Conservation (phyloP, 176 grass and related monocot genomes). For the Themeda triandra region DNA sequence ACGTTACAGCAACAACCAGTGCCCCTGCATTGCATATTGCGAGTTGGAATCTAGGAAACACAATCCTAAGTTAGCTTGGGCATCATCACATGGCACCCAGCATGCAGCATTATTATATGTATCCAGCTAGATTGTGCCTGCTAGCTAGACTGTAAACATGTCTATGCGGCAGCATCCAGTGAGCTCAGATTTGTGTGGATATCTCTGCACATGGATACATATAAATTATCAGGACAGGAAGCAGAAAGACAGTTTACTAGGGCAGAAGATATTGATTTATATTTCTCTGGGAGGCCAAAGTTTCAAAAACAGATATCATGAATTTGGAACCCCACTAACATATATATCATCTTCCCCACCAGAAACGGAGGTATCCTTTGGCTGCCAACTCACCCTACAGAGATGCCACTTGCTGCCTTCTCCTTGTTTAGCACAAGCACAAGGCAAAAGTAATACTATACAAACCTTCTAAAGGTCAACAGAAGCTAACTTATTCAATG, state of each 20-base stretch:
- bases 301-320: slow-evolving; percentile 32
- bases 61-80: slow-evolving; percentile 53
- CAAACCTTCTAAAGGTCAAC: slow-evolving; percentile 19
- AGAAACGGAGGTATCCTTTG: slow-evolving; percentile 33
- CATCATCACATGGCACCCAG: slow-evolving; percentile 66
- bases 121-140: slow-evolving; percentile 43
- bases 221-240: slow-evolving; percentile 46
- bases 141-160: slow-evolving; percentile 30
- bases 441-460: slow-evolving; percentile 19
- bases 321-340: slow-evolving; percentile 37
- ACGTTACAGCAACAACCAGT: slow-evolving; percentile 25
- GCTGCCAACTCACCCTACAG: slow-evolving; percentile 30
- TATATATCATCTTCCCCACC: slow-evolving; percentile 10
- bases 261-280: slow-evolving; percentile 55
- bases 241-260: slow-evolving; percentile 49
- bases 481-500: background rate
- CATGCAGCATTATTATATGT: slow-evolving; percentile 48
- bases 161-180: slow-evolving; percentile 22
- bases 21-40: slow-evolving; percentile 37
- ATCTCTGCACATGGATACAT: slow-evolving; percentile 52
- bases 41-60: slow-evolving; percentile 85
- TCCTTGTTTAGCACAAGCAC: slow-evolving; percentile 34
- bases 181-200: slow-evolving; percentile 57
- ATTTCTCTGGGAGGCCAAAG: slow-evolving; percentile 36
- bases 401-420: slow-evolving; percentile 45